Percentiles rank a stretch among this genome's conserved stretches.
These are phyloP conservation scores for Cryphonectria japonica DNA, from an alignment of 2,329 filamentous ascomycete genomes.

Conservation along the genomic window DNA sequence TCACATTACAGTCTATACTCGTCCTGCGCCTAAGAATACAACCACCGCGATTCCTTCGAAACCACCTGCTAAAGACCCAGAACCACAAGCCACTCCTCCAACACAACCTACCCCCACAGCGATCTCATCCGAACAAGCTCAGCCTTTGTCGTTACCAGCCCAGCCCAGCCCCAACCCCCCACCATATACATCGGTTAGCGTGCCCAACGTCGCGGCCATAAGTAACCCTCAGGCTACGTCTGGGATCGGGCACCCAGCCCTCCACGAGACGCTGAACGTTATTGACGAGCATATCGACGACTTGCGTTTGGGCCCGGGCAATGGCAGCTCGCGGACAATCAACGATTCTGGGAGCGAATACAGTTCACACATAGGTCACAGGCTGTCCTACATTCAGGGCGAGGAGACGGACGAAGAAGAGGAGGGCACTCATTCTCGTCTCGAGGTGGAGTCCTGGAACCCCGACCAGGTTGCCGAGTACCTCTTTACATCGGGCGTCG, in stretches of 20 bases:
- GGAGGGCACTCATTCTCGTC: slow-evolving; percentile 65
- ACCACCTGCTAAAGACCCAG: slow-evolving; percentile 11
- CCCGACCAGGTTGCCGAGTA: slow-evolving; percentile 86
- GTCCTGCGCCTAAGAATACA: slow-evolving; percentile 53
- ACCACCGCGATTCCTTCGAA: slow-evolving; percentile 15
- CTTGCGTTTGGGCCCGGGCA: slow-evolving; percentile 62
- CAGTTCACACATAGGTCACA: slow-evolving; percentile 75
- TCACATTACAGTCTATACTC: slow-evolving; percentile 59
- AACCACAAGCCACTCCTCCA: slow-evolving; percentile 11
- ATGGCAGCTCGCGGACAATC: slow-evolving; percentile 53
- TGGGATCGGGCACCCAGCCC: slow-evolving; percentile 68
- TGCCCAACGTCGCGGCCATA: slow-evolving; percentile 30
- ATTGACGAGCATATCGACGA: slow-evolving; percentile 98
- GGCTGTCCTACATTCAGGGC: slow-evolving; percentile 89
- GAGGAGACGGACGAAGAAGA: slow-evolving; percentile 96
- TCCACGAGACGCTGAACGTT: slow-evolving; percentile 93
- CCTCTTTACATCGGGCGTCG: slow-evolving; percentile 81
- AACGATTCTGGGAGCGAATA: slow-evolving; percentile 91
- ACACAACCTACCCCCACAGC: slow-evolving; percentile 18
- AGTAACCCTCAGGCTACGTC: slow-evolving; percentile 34
- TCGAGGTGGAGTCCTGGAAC: slow-evolving; percentile 80
- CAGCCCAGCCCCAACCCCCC: slow-evolving; percentile 37
- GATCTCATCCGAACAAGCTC: slow-evolving; percentile 24
- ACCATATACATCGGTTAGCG: slow-evolving; percentile 47
- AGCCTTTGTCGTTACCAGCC: slow-evolving; percentile 31